phyloP scores from a whole-genome alignment of 805 yeast genomes.

The Lachancea fermentati region DNA sequence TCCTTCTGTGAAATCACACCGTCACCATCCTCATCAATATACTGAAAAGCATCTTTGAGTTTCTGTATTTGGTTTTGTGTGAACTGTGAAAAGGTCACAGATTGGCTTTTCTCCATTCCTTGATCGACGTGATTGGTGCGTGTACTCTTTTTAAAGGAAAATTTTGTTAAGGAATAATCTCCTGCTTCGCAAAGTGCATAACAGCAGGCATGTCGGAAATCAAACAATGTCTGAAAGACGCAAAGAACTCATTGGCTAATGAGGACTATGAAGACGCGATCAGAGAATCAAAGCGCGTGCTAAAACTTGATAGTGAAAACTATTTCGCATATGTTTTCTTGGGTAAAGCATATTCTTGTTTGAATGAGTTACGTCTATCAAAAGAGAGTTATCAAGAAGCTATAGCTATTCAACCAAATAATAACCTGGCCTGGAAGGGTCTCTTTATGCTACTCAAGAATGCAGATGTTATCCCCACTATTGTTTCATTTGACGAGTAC shows the following conservation, averaged over 20 bases:
- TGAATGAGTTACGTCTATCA: slow-evolving; percentile 38
- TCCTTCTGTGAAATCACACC: slow-evolving; percentile 54
- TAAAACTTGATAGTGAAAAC: slow-evolving; percentile 49
- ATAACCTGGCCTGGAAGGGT: slow-evolving; percentile 79
- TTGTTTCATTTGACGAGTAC: slow-evolving; percentile 33
- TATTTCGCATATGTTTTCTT: slow-evolving; percentile 64
- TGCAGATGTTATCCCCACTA: slow-evolving; percentile 33
- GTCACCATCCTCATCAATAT: slow-evolving; percentile 79
- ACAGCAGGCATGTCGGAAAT: slow-evolving; percentile 28
- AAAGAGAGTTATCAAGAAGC: slow-evolving; percentile 43
- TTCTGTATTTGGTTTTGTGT: slow-evolving; percentile 59
- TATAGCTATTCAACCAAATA: slow-evolving; percentile 42
- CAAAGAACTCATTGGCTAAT: slow-evolving; percentile 45
- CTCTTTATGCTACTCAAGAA: slow-evolving; percentile 39
- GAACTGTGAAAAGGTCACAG: slow-evolving; percentile 39
- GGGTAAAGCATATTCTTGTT: slow-evolving; percentile 60
- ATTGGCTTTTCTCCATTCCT: slow-evolving; percentile 24
- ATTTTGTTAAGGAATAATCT: not conserved
- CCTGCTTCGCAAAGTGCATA: not conserved
- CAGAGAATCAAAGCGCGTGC: slow-evolving; percentile 47
- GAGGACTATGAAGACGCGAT: slow-evolving; percentile 60
- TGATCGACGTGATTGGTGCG: not conserved
- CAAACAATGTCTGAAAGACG: slow-evolving; percentile 40
- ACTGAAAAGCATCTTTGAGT: slow-evolving; percentile 67
- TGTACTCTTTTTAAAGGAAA: not conserved